phyloP scores from a whole-genome alignment of 2,329 filamentous ascomycete genomes.

The Fusarium sp. region DNA sequence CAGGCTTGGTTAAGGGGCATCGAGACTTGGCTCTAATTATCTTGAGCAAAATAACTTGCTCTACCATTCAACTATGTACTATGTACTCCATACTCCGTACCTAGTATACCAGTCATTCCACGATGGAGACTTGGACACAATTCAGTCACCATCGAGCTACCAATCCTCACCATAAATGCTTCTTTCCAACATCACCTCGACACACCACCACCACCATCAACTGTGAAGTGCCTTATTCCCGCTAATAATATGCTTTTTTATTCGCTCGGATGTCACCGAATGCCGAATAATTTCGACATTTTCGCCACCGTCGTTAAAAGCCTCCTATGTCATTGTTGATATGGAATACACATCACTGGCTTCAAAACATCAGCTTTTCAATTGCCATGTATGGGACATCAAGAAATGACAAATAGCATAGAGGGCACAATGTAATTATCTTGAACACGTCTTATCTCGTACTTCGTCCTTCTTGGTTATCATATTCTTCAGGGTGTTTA shows the following conservation, averaged over 20 bases:
- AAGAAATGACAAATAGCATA: too few relatives aligned
- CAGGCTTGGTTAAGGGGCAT: constrained; percentile 24
- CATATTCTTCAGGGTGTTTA: constrained; percentile 45
- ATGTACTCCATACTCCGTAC: too few relatives aligned
- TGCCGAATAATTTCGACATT: constrained; percentile 9
- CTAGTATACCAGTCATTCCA: too few relatives aligned
- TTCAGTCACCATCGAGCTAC: neutral
- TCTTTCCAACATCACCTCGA: neutral
- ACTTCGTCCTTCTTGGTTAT: constrained; percentile 17
- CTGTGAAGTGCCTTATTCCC: constrained; percentile 4
- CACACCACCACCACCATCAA: constrained; percentile 21
- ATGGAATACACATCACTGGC: neutral
- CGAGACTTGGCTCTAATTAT: constrained; percentile 5
- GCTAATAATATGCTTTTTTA: constrained; percentile 36
- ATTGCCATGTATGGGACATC: neutral
- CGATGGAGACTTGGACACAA: neutral
- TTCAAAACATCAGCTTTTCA: constrained; percentile 1
- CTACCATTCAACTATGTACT: neutral
- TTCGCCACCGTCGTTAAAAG: constrained; percentile 23
- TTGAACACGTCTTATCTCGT: constrained; percentile 5
- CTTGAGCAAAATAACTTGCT: neutral
- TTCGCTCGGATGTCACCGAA: constrained; percentile 25
- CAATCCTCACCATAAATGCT: neutral
- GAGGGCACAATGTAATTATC: neutral
- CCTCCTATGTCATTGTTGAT: constrained; percentile 33